Conservation (phyloP, 768 basidiomycete genomes). For the Pleurotus platypus region DNA sequence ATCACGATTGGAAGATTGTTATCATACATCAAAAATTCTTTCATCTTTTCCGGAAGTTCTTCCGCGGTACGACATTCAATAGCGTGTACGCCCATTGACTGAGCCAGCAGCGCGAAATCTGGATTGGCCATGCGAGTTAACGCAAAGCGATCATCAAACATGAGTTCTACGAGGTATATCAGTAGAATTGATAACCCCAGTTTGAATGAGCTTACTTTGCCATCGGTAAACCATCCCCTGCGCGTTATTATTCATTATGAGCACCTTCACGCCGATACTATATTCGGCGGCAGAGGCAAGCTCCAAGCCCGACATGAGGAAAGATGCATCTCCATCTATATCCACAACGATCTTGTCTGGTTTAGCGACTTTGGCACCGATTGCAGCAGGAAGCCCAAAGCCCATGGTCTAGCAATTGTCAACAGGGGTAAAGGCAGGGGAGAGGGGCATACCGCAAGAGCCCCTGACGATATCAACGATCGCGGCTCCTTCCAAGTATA, state of each 20-base stretch:
- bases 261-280: conserved; percentile 91
- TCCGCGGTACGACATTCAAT: conserved; percentile 65
- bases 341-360: conserved; percentile 93
- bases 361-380: conserved; percentile 95
- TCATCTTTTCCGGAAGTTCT: conserved; percentile 93
- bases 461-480: conserved; percentile 89
- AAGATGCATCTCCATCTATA: conserved; percentile 96
- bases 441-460: conserved; percentile 69
- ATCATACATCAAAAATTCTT: conserved; percentile 96
- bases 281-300: conserved; percentile 90
- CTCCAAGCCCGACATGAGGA: conserved; percentile 99
- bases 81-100: conserved; percentile 92
- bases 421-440: conserved; percentile 4
- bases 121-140: conserved; percentile 96
- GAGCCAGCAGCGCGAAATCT: conserved; percentile 86
- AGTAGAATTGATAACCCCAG: not conserved
- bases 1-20: conserved; percentile 80
- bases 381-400: conserved; percentile 90
- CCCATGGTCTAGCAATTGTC: conserved; percentile 82
- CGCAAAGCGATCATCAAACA: conserved; percentile 95
- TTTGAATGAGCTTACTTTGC: conserved; percentile 63
- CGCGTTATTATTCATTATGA: conserved; percentile 93
- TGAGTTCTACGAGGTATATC: conserved; percentile 55
- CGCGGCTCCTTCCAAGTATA: conserved; percentile 88
- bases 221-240: conserved; percentile 99